Evolutionary conservation across 2,329 filamentous ascomycete genomes (phyloP).

Genomic region (Pyricularia grisea): DNA sequence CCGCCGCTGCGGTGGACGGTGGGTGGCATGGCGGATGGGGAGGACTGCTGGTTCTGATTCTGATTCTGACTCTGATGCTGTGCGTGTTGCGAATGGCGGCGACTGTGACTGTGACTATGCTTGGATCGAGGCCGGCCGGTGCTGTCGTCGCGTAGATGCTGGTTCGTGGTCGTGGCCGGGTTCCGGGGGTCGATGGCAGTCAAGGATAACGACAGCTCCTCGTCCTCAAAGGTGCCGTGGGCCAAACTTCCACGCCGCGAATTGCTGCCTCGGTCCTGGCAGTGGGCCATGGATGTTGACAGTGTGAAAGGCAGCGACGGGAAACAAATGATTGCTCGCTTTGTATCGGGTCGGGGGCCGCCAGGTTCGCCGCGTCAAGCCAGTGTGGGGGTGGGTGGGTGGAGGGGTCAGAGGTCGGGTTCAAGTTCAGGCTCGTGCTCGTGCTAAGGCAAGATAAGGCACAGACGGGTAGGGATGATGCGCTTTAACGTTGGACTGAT

Average conservation of each 20-base stretch:
- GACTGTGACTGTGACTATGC: neutral
- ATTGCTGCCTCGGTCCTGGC: constrained; percentile 1
- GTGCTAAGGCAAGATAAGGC: neutral
- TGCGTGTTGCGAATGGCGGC: neutral
- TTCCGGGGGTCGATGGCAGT: neutral
- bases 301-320: neutral
- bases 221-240: constrained; percentile 2
- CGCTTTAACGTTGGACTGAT: neutral
- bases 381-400: neutral
- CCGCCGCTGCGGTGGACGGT: neutral
- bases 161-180: neutral
- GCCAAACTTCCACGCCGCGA: neutral
- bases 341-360: neutral
- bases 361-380: neutral
- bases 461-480: neutral
- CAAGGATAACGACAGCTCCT: neutral
- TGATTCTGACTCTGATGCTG: neutral
- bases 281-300: constrained; percentile 3
- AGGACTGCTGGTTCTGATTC: neutral
- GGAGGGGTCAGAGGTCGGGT: neutral
- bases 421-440: neutral
- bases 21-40: neutral
- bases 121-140: neutral
- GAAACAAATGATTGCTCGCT: neutral
- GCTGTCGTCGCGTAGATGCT: neutral